These are phyloP conservation scores for Tuber magnatum DNA, from an alignment of 495 filamentous ascomycete species.

Conservation along the genomic window DNA sequence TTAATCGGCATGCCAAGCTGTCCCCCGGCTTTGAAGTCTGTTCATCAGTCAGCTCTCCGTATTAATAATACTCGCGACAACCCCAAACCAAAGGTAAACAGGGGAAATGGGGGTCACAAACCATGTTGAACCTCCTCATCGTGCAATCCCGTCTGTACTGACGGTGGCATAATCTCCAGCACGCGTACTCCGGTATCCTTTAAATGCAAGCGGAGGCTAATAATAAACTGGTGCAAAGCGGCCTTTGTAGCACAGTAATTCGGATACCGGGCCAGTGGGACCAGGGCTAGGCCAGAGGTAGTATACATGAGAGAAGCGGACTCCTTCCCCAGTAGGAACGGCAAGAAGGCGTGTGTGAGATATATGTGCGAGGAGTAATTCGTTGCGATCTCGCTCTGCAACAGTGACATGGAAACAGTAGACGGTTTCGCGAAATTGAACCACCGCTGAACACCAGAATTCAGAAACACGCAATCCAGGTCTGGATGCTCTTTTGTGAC, in stretches of 20 bases:
- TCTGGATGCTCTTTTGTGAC: conserved; percentile 53
- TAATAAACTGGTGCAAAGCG: conserved; percentile 51
- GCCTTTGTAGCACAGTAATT: conserved; percentile 58
- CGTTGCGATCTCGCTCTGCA: conserved; percentile 54
- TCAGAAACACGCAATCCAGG: conserved; percentile 53
- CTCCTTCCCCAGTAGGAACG: conserved; percentile 52
- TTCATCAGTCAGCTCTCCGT: conserved; percentile 10
- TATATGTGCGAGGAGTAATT: conserved; percentile 62
- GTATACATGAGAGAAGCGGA: conserved; percentile 48
- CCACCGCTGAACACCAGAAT: conserved; percentile 52
- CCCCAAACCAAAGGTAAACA: conserved; percentile 3
- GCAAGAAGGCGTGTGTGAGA: conserved; percentile 57
- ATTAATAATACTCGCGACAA: conserved; percentile 5
- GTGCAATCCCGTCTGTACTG: conserved; percentile 60
- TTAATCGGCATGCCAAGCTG: conserved; percentile 55
- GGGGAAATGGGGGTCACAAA: background rate
- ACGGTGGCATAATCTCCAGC: conserved; percentile 60
- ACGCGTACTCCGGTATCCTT: conserved; percentile 49
- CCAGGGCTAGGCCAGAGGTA: conserved; percentile 51
- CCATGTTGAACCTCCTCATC: conserved; percentile 47
- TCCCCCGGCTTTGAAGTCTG: conserved; percentile 24
- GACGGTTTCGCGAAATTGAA: conserved; percentile 58
- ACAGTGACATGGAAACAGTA: conserved; percentile 49
- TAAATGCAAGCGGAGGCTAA: conserved; percentile 57
- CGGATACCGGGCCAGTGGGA: conserved; percentile 49